Conservation (phyloP, 768 basidiomycete species). For the Kwoniella shandongensis region DNA sequence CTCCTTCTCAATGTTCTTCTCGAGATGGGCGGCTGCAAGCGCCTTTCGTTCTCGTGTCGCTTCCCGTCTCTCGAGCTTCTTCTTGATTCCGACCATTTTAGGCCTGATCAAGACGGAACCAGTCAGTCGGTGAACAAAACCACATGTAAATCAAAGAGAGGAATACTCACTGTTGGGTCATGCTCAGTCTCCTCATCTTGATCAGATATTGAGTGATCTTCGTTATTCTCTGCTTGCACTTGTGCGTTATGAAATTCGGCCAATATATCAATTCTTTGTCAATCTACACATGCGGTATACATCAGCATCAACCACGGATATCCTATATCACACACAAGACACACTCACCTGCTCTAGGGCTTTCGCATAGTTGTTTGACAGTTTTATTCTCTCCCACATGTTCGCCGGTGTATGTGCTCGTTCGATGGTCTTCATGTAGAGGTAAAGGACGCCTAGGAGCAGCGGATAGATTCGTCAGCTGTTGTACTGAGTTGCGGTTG, state of each 20-base stretch:
- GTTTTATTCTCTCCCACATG: slow-evolving; percentile 95
- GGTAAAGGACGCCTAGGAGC: slow-evolving; percentile 71
- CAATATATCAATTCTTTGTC: slow-evolving; percentile 94
- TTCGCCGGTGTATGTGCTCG: slow-evolving; percentile 91
- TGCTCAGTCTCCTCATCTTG: slow-evolving; percentile 88
- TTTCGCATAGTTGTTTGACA: slow-evolving; percentile 91
- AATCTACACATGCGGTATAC: slow-evolving; percentile 66
- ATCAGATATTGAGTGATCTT: slow-evolving; percentile 99
- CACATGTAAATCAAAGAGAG: not conserved
- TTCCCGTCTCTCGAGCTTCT: slow-evolving; percentile 92
- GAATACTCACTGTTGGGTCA: slow-evolving; percentile 73
- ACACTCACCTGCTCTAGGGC: slow-evolving; percentile 85
- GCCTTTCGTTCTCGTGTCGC: slow-evolving; percentile 92
- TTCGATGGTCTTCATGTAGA: slow-evolving; percentile 97
- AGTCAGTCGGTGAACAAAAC: too few relatives aligned
- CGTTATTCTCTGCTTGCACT: slow-evolving; percentile 98
- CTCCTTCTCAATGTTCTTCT: slow-evolving; percentile 93
- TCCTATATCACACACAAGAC: too few relatives aligned
- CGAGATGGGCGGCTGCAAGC: slow-evolving; percentile 89
- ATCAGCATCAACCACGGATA: too few relatives aligned
- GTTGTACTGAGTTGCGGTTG: not conserved
- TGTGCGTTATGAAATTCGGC: slow-evolving; percentile 96
- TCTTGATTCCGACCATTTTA: slow-evolving; percentile 91
- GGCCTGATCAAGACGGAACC: slow-evolving; percentile 65
- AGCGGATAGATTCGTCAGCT: not conserved